phyloP scores from a whole-genome alignment of 768 basidiomycete species.

The Boletus pseudo-olivaceus region DNA sequence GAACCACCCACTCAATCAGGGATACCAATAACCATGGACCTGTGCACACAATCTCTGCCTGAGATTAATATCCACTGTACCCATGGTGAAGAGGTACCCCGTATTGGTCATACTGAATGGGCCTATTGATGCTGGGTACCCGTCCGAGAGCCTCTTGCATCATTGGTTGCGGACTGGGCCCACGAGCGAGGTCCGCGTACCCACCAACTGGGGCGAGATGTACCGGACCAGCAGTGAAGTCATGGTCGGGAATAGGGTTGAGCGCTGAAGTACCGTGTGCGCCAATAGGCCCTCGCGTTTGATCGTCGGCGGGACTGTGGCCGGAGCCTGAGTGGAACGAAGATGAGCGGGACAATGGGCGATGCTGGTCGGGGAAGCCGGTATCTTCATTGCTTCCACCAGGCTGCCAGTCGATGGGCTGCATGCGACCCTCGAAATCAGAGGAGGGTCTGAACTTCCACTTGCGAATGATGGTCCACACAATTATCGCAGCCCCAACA shows the following conservation, averaged over 20 bases:
- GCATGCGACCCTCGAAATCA: conserved; percentile 78
- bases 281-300: conserved; percentile 32
- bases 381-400: conserved; percentile 42
- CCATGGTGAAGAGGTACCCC: conserved; percentile 60
- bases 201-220: conserved; percentile 67
- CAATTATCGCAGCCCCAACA: conserved; percentile 63
- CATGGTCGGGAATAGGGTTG: conserved; percentile 62
- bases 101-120: conserved; percentile 48
- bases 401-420: conserved; percentile 89
- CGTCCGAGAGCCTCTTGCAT: conserved; percentile 39
- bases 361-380: conserved; percentile 46
- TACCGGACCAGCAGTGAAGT: conserved; percentile 65
- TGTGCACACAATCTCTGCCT: background rate
- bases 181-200: conserved; percentile 79
- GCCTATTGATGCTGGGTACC: conserved; percentile 44
- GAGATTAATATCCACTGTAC: conserved; percentile 23
- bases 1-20: background rate
- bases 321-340: conserved; percentile 61
- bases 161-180: conserved; percentile 62
- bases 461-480: conserved; percentile 90
- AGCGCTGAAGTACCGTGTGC: conserved; percentile 30
- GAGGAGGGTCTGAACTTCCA: conserved; percentile 84
- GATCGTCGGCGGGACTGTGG: conserved; percentile 35
- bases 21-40: background rate
- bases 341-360: conserved; percentile 54